Evolutionary conservation across 2,329 filamentous ascomycete species (phyloP).

Genomic region (Epichloe elymi): DNA sequence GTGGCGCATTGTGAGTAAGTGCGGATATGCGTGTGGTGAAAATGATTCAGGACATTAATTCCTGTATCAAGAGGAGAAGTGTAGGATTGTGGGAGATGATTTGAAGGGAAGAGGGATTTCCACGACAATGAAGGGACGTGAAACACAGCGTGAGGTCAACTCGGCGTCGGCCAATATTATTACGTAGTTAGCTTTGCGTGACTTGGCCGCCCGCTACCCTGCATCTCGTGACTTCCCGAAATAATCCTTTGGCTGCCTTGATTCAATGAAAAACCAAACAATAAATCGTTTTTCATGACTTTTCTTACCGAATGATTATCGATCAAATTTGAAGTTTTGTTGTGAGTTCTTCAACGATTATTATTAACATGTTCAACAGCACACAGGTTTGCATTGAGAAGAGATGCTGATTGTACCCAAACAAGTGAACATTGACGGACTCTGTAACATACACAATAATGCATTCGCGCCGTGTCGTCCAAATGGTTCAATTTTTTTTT

Average conservation of each 20-base stretch:
- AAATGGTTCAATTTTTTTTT: no score
- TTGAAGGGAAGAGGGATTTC: neutral
- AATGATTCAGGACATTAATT: neutral
- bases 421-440: no score
- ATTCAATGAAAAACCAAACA: no score
- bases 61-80: neutral
- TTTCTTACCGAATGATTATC: no score
- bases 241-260: neutral
- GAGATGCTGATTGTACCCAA: no score
- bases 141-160: neutral
- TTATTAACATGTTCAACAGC: no score
- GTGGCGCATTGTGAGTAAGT: conserved; percentile 4
- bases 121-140: neutral
- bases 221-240: neutral
- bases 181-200: neutral
- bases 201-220: neutral
- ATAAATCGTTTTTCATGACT: no score
- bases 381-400: no score
- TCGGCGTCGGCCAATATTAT: neutral
- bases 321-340: no score
- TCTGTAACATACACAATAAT: no score
- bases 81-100: neutral
- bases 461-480: no score
- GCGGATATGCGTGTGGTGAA: neutral
- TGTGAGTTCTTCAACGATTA: no score